Conservation (phyloP, 305 asterid species). For the Withania somnifera region DNA sequence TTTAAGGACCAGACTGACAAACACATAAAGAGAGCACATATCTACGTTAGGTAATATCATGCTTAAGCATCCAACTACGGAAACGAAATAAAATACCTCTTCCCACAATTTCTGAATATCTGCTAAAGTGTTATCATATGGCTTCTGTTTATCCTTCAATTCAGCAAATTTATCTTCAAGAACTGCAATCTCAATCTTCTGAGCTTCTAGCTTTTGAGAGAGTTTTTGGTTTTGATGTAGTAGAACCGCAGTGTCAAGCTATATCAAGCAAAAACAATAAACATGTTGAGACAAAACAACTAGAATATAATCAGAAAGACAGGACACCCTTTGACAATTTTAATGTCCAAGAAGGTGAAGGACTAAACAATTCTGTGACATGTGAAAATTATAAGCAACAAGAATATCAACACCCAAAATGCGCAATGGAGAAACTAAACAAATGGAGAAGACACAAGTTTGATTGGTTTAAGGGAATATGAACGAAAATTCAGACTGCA, state of each 20-base stretch:
- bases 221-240: conserved; percentile 94
- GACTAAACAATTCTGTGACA: background rate
- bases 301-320: background rate
- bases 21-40: background rate
- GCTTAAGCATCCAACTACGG: background rate
- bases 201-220: conserved; percentile 80
- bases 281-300: background rate
- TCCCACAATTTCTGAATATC: conserved; percentile 57
- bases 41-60: background rate
- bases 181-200: conserved; percentile 59
- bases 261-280: conserved; percentile 13
- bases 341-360: background rate
- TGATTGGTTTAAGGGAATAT: background rate
- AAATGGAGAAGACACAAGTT: background rate
- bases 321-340: background rate
- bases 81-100: conserved; percentile 39
- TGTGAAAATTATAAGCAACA: background rate
- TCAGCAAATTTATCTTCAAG: conserved; percentile 45
- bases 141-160: conserved; percentile 54
- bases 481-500: background rate
- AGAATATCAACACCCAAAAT: background rate
- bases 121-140: conserved; percentile 39
- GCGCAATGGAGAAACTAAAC: background rate
- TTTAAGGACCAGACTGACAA: background rate
- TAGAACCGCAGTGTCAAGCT: conserved; percentile 90